Evolutionary conservation across 345 rosid genomes (phyloP), one percentile per base, ranked within the genome.

Genomic region (Populus euphratica): DNA sequence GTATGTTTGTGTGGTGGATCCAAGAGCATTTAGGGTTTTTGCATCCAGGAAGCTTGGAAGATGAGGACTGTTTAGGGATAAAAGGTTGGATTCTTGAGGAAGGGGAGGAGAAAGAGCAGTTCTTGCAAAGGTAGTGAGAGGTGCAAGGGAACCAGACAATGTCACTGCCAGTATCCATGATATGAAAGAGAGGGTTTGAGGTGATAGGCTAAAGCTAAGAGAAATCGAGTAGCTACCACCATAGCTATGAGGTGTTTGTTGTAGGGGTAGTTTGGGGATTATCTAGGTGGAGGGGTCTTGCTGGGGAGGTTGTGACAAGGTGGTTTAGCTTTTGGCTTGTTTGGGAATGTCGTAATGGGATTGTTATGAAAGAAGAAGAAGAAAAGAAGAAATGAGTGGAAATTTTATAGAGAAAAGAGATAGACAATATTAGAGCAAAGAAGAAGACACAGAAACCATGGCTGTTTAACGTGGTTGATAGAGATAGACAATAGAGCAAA

Each of bases 141-240:
- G 89, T 85, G 78, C 84, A 87, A 7, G 89, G 86, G 64, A 83
- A 85, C 89, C 86, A 87, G 61, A 85, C 86, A 39, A 85, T 38
- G 73, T 65, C 33, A 54, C 83, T 85, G 73, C 83, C 83, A 4
- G 83, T 85, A 67, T 82, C 85, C 73, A 81, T 20, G 65, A 85
- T 35, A 85, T 35, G 62, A 82, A 82, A 62, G 81, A 68, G 62
- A 77, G 67, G 38, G 77, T 74, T 20, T 82, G 81, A 7, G 85
- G 83, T 49, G 85, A 83, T 41, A 81, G 82, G 13, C 85, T 83
- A 20, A 82, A 79, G 69, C 78, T 50, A 47, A 82, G 85, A 41
- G 80, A 77, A 41, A 82, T 72, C 5, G 80, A 77, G 80, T 79
- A 82, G 43, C 68, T 83, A 12, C 80, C 85, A 82, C 35, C 35